phyloP scores from a whole-genome alignment of 129 eudicot genomes.

The Saussurea involucrata region DNA sequence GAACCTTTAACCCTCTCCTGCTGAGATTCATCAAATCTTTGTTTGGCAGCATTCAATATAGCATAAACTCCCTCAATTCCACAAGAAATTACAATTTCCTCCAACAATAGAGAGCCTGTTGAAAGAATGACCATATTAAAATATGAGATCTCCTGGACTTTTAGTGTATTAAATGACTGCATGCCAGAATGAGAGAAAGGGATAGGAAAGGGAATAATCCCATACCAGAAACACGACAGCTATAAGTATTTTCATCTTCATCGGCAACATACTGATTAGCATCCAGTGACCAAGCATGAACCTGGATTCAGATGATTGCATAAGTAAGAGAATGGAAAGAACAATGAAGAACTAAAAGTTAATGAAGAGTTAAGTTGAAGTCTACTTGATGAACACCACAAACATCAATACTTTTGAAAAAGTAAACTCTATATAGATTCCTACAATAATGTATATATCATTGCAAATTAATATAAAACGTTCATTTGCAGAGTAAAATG shows the following conservation, averaged over 20 bases:
- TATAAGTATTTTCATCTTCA: constrained; percentile 90
- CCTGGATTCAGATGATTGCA: constrained; percentile 32
- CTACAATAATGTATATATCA: not conserved
- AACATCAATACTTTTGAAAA: not conserved
- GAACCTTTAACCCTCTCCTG: constrained; percentile 61
- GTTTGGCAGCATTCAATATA: constrained; percentile 60
- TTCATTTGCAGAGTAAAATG: not conserved
- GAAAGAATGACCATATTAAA: constrained; percentile 18
- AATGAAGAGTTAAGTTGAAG: not conserved
- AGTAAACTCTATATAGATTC: not conserved
- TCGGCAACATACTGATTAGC: constrained; percentile 94
- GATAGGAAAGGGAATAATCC: not conserved
- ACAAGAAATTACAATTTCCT: constrained; percentile 65
- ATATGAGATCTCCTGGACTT: not conserved
- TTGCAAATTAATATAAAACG: not conserved
- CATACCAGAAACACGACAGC: constrained; percentile 94
- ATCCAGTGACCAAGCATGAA: constrained; percentile 88
- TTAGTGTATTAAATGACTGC: not conserved
- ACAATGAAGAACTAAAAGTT: not conserved
- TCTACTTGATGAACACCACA: not conserved
- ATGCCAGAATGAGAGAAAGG: not conserved
- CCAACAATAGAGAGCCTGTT: constrained; percentile 80
- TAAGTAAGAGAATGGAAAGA: not conserved
- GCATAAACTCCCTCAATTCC: constrained; percentile 75
- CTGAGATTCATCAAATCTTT: constrained; percentile 70